Percentiles rank a stretch among this genome's conserved stretches.
phyloP scores from a whole-genome alignment of 2,329 filamentous ascomycete species.

The Calonectria honghensis region DNA sequence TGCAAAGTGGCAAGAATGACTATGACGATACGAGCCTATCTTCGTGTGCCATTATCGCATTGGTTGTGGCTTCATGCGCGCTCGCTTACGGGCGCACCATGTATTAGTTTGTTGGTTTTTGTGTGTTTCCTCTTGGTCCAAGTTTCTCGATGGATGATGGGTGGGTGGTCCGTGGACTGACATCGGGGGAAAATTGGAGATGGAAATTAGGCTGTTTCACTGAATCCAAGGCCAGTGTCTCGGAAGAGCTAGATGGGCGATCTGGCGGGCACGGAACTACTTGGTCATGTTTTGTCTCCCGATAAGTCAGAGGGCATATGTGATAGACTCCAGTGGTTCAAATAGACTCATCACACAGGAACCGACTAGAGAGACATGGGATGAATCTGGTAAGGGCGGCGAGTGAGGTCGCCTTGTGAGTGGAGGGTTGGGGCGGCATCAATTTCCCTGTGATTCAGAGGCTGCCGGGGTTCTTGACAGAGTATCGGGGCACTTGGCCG shows the following conservation, averaged over 20 bases:
- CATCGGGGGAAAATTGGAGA: slow-evolving; percentile 10
- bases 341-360: slow-evolving; percentile 19
- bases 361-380: slow-evolving; percentile 17
- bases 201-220: slow-evolving; percentile 54
- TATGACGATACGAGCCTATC: neutral
- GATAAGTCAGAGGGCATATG: neutral
- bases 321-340: slow-evolving; percentile 4
- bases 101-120: neutral
- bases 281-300: neutral
- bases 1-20: neutral
- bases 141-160: slow-evolving; percentile 16
- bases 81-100: neutral
- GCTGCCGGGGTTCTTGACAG: slow-evolving; percentile 16
- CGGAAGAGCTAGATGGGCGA: slow-evolving; percentile 24
- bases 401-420: slow-evolving; percentile 11
- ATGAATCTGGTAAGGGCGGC: slow-evolving; percentile 20
- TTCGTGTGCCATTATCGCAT: slow-evolving; percentile 1
- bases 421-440: slow-evolving; percentile 27
- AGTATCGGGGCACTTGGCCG: slow-evolving; percentile 39
- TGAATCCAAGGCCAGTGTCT: slow-evolving; percentile 31
- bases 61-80: slow-evolving; percentile 5
- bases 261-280: neutral
- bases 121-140: neutral
- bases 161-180: slow-evolving; percentile 28
- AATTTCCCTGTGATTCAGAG: slow-evolving; percentile 41